Percentiles rank a stretch among this genome's conserved stretches.
phyloP scores from a whole-genome alignment of 495 filamentous ascomycete genomes.

The Aspergillus cristatus region DNA sequence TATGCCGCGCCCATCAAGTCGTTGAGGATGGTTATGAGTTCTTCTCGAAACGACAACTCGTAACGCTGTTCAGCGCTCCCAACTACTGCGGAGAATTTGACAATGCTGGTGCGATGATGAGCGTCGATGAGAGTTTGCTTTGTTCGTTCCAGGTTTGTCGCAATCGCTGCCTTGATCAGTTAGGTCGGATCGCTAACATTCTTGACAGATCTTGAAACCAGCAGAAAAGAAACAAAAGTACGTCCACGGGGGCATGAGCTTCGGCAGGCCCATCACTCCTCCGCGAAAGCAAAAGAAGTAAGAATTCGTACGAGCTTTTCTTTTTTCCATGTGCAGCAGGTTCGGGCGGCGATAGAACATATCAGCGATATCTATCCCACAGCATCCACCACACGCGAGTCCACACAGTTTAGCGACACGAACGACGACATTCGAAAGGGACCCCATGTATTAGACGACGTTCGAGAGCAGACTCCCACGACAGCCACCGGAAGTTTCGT shows the following conservation, averaged over 20 bases:
- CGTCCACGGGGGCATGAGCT: conserved; percentile 83
- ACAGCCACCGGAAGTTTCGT: conserved; percentile 8
- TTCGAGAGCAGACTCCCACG: conserved; percentile 12
- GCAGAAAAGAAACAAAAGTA: conserved; percentile 99
- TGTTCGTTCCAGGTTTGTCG: conserved; percentile 91
- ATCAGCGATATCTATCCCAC: conserved; percentile 5
- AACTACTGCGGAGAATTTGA: conserved; percentile 99
- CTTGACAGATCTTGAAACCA: conserved; percentile 84
- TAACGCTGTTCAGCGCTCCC: conserved; percentile 95
- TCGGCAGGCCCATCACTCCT: conserved; percentile 79
- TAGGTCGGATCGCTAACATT: background rate
- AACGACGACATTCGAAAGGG: conserved; percentile 19
- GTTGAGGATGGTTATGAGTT: conserved; percentile 99
- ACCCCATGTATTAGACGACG: conserved; percentile 12
- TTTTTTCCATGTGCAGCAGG: conserved; percentile 77
- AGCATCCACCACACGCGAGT: conserved; percentile 10
- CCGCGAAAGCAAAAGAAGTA: conserved; percentile 84
- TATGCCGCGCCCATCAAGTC: conserved; percentile 97
- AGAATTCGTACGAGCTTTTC: conserved; percentile 72
- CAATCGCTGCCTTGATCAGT: conserved; percentile 5
- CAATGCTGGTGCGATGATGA: conserved; percentile 99
- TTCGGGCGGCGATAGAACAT: conserved; percentile 84
- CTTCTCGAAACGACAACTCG: conserved; percentile 96
- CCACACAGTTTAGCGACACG: conserved; percentile 15
- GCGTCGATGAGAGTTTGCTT: conserved; percentile 96